Conservation (phyloP, 2,329 filamentous ascomycete genomes). For the Pseudopithomyces maydicus region DNA sequence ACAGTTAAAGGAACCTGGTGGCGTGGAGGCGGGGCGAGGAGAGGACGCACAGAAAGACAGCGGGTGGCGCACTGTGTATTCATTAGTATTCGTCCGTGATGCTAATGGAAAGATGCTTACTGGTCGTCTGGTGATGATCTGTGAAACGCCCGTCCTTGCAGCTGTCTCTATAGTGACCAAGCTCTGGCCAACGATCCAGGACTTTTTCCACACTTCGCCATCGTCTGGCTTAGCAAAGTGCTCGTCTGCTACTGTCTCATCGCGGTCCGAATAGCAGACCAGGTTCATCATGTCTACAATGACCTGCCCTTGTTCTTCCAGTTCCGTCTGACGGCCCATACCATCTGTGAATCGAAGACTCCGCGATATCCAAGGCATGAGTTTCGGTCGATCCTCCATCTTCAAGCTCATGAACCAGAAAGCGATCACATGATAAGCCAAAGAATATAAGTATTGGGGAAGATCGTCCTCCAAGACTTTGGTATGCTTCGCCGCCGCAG, state of each 20-base stretch:
- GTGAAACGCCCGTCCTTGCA: constrained; percentile 68
- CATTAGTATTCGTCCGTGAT: constrained; percentile 15
- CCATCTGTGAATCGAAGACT: constrained; percentile 79
- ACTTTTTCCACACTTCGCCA: constrained; percentile 68
- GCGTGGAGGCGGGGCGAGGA: constrained; percentile 43
- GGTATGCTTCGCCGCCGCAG: constrained; percentile 43
- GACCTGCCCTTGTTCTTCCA: constrained; percentile 91
- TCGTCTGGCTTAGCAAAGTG: constrained; percentile 69
- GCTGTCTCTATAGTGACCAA: constrained; percentile 77
- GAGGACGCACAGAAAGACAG: constrained; percentile 45
- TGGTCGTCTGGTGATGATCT: constrained; percentile 73
- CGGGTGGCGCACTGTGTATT: constrained; percentile 46
- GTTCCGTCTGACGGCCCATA: constrained; percentile 69
- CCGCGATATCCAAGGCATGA: constrained; percentile 89
- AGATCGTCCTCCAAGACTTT: constrained; percentile 69
- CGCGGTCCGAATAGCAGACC: constrained; percentile 82
- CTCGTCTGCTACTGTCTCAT: constrained; percentile 72
- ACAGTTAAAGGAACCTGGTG: constrained; percentile 49
- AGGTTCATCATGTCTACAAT: constrained; percentile 95
- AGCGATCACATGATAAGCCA: constrained; percentile 93
- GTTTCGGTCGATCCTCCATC: constrained; percentile 78
- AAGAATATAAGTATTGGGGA: constrained; percentile 89
- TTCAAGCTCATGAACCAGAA: constrained; percentile 96
- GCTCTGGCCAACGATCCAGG: constrained; percentile 75
- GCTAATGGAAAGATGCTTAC: constrained; percentile 65